These are phyloP conservation scores for Penstemon barbatus DNA, from an alignment of 257 asterid species.

Conservation along the genomic window DNA sequence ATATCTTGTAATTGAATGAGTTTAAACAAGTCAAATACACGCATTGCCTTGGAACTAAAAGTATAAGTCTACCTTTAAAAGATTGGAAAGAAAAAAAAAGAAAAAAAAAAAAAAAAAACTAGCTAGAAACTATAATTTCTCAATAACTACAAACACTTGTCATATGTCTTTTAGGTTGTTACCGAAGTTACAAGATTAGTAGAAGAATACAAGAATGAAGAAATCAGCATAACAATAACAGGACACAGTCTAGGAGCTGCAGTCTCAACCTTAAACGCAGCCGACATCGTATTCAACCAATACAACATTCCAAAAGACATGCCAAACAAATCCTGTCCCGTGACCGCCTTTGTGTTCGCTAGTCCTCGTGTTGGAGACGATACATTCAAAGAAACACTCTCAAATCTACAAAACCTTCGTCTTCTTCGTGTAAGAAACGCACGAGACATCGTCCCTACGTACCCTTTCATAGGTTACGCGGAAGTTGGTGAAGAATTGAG, in stretches of 20 bases:
- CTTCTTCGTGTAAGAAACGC: slow-evolving; percentile 51
- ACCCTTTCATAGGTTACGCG: slow-evolving; percentile 47
- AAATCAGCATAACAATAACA: slow-evolving; percentile 65
- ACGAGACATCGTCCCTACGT: slow-evolving; percentile 55
- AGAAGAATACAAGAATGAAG: slow-evolving; percentile 60
- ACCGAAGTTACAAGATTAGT: slow-evolving; percentile 60
- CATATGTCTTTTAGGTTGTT: slow-evolving; percentile 45
- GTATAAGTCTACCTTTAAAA: too few species aligned
- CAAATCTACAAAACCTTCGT: slow-evolving; percentile 32
- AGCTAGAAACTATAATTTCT: too few species aligned
- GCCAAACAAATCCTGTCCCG: slow-evolving; percentile 56
- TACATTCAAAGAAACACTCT: slow-evolving; percentile 28
- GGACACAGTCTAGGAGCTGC: slow-evolving; percentile 94
- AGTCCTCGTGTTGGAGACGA: slow-evolving; percentile 73
- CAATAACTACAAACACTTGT: slow-evolving; percentile 4
- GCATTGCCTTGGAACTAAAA: too few species aligned
- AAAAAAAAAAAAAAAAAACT: too few species aligned
- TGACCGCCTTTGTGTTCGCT: slow-evolving; percentile 64
- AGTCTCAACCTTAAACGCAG: slow-evolving; percentile 62
- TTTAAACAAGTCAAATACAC: too few species aligned
- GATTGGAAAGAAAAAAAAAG: too few species aligned
- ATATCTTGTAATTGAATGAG: too few species aligned
- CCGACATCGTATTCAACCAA: slow-evolving; percentile 57
- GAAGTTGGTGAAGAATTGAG: slow-evolving; percentile 68
- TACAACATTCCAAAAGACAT: slow-evolving; percentile 42